Conservation (phyloP, 2,329 filamentous ascomycete species). For the Venturia asperata region DNA sequence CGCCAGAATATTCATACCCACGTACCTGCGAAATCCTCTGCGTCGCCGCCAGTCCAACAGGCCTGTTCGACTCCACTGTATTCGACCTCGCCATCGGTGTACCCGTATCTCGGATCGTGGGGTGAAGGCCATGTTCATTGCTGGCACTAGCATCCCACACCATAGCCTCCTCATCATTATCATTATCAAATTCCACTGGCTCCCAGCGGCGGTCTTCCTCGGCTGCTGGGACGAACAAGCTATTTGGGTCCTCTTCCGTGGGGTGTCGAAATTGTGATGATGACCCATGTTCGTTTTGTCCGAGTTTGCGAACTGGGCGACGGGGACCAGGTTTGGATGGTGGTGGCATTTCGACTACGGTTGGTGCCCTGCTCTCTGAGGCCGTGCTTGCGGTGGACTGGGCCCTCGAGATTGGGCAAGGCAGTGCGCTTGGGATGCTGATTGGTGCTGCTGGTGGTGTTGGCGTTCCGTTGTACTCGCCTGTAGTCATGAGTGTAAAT, state of each 20-base stretch:
- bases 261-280: slow-evolving; percentile 21
- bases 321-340: slow-evolving; percentile 32
- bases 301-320: slow-evolving; percentile 25
- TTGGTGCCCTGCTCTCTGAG: slow-evolving; percentile 23
- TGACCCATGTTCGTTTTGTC: slow-evolving; percentile 27
- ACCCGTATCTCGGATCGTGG: slow-evolving; percentile 40
- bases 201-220: slow-evolving; percentile 69
- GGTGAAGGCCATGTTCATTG: slow-evolving; percentile 36
- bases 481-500: slow-evolving; percentile 76
- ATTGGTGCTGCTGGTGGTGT: slow-evolving; percentile 38
- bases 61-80: slow-evolving; percentile 26
- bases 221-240: slow-evolving; percentile 60
- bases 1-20: background rate
- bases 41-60: slow-evolving; percentile 56
- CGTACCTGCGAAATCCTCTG: slow-evolving; percentile 63
- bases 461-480: slow-evolving; percentile 46
- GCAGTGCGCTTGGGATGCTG: slow-evolving; percentile 33
- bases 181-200: slow-evolving; percentile 58
- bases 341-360: slow-evolving; percentile 38
- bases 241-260: slow-evolving; percentile 53
- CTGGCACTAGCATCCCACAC: slow-evolving; percentile 68
- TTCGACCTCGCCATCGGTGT: slow-evolving; percentile 25
- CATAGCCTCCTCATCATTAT: slow-evolving; percentile 57
- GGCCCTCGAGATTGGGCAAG: slow-evolving; percentile 1
- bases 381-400: slow-evolving; percentile 23